Percentiles rank a stretch among this genome's conserved stretches.
Conservation (phyloP, 768 basidiomycete species). For the Chiua virens region DNA sequence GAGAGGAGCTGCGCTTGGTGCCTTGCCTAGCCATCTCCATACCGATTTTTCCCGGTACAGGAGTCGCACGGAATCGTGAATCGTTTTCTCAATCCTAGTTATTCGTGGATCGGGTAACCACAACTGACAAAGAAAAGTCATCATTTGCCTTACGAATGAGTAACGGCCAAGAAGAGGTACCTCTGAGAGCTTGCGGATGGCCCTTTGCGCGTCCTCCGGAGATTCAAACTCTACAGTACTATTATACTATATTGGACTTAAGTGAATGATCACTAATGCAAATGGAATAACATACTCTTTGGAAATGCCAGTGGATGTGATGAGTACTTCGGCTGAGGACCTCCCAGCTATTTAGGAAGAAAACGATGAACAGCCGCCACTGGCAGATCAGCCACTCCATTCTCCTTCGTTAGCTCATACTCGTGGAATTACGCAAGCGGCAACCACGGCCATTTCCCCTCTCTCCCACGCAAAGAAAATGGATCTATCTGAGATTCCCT, state of each 20-base stretch:
- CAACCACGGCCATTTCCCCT: slow-evolving; percentile 28
- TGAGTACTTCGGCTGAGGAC: slow-evolving; percentile 99
- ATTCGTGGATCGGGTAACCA: neutral
- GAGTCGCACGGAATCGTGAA: slow-evolving; percentile 92
- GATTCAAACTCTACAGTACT: slow-evolving; percentile 92
- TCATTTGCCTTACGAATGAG: slow-evolving; percentile 88
- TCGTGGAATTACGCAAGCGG: slow-evolving; percentile 32
- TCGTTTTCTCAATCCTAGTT: slow-evolving; percentile 92
- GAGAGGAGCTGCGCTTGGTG: slow-evolving; percentile 75
- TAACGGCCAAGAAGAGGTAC: slow-evolving; percentile 87
- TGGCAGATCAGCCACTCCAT: slow-evolving; percentile 26
- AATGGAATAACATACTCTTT: slow-evolving; percentile 76
- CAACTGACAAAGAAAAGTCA: neutral
- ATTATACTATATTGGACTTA: slow-evolving; percentile 60
- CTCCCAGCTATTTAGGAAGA: slow-evolving; percentile 89
- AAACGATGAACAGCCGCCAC: slow-evolving; percentile 42
- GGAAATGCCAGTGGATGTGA: slow-evolving; percentile 94
- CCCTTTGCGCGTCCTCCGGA: slow-evolving; percentile 85
- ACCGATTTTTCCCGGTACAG: slow-evolving; percentile 94
- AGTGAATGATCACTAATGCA: slow-evolving; percentile 1
- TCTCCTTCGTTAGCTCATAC: slow-evolving; percentile 38
- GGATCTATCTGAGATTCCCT: slow-evolving; percentile 63
- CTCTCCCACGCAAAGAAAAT: slow-evolving; percentile 48
- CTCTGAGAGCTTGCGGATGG: slow-evolving; percentile 90
- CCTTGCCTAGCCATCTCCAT: slow-evolving; percentile 94